Conservation (phyloP, 345 rosid genomes). For the Turnera subulata region DNA sequence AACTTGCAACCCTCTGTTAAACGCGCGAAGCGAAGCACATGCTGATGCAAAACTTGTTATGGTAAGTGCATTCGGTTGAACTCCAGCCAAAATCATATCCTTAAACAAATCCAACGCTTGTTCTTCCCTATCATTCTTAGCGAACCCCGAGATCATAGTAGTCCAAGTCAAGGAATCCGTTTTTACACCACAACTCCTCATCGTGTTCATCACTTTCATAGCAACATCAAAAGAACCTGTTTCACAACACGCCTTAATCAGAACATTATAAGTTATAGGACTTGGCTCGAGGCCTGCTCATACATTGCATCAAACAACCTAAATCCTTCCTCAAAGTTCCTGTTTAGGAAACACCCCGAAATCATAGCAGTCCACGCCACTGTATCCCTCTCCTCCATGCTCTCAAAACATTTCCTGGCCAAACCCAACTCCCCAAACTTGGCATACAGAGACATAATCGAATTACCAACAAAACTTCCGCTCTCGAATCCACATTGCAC, state of each 20-base stretch:
- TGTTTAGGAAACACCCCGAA: constrained; percentile 60
- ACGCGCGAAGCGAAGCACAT: constrained; percentile 46
- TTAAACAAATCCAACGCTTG: constrained; percentile 55
- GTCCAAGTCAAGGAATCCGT: constrained; percentile 78
- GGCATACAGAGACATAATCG: constrained; percentile 69
- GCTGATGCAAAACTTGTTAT: constrained; percentile 66
- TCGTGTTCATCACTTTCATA: constrained; percentile 56
- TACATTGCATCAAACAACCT: constrained; percentile 59
- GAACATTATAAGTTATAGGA: constrained; percentile 63
- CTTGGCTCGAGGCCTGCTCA: constrained; percentile 49
- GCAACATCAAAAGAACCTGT: constrained; percentile 65
- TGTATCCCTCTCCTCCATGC: constrained; percentile 51
- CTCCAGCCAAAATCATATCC: constrained; percentile 62
- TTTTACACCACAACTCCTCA: constrained; percentile 48
- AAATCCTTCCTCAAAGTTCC: constrained; percentile 56
- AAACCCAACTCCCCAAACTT: constrained; percentile 65
- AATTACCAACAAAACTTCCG: constrained; percentile 46
- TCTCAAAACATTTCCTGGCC: constrained; percentile 51
- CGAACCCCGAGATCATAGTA: constrained; percentile 75
- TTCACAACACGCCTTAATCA: constrained; percentile 60
- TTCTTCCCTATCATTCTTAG: constrained; percentile 57
- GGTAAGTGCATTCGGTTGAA: constrained; percentile 68
- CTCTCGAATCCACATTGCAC: constrained; percentile 48
- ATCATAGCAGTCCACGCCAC: constrained; percentile 79
- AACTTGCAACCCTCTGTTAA: constrained; percentile 53